Conservation (phyloP, 1,139 yeast species). For the Taphrina deformans region DNA sequence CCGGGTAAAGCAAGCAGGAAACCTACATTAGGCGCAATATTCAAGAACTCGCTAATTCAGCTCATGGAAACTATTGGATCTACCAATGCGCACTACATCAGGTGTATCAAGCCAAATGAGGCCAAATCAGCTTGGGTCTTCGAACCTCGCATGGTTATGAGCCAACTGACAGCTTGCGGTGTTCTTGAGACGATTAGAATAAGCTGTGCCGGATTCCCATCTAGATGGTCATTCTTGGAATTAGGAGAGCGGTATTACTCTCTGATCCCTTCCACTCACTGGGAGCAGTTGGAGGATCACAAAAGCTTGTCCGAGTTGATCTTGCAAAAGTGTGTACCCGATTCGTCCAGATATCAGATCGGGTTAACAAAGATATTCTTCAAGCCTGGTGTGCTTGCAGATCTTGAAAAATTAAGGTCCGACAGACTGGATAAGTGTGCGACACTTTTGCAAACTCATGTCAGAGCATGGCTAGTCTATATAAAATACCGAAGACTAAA, state of each 20-base stretch:
- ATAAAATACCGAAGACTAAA: slow-evolving; percentile 58
- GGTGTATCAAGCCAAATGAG: slow-evolving; percentile 97
- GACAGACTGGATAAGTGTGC: slow-evolving; percentile 78
- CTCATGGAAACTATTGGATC: slow-evolving; percentile 90
- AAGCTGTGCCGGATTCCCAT: slow-evolving; percentile 97
- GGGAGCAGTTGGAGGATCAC: slow-evolving; percentile 37
- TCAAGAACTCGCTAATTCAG: slow-evolving; percentile 87
- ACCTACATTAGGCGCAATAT: slow-evolving; percentile 93
- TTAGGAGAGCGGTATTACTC: slow-evolving; percentile 88
- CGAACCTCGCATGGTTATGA: slow-evolving; percentile 90
- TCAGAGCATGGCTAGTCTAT: slow-evolving; percentile 49
- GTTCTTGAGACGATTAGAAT: slow-evolving; percentile 94
- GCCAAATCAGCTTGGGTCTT: slow-evolving; percentile 93
- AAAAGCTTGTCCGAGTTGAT: slow-evolving; percentile 60
- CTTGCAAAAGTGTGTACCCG: slow-evolving; percentile 62
- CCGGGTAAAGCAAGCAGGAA: slow-evolving; percentile 60
- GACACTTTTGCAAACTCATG: slow-evolving; percentile 78
- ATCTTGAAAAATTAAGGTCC: slow-evolving; percentile 77
- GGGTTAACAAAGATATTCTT: slow-evolving; percentile 83
- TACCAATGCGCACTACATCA: slow-evolving; percentile 92
- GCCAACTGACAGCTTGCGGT: slow-evolving; percentile 97
- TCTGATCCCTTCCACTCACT: slow-evolving; percentile 64
- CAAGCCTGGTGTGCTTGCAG: slow-evolving; percentile 90
- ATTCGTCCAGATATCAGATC: slow-evolving; percentile 68
- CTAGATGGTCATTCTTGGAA: slow-evolving; percentile 92